phyloP scores from a whole-genome alignment of 2,329 filamentous ascomycete species.

The Amylocarpus encephaloides region DNA sequence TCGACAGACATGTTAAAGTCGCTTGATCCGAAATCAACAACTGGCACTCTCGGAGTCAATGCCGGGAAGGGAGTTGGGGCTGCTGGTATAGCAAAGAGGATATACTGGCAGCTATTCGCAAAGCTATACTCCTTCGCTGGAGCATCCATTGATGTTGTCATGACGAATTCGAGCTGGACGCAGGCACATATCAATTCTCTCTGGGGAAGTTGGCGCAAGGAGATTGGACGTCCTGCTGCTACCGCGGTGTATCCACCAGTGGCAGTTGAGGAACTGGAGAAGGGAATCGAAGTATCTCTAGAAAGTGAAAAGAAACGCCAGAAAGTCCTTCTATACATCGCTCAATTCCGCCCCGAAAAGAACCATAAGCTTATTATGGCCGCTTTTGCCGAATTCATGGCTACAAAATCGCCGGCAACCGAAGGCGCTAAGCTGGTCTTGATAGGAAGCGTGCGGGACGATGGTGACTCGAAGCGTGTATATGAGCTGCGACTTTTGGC shows the following conservation, averaged over 20 bases:
- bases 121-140: constrained; percentile 76
- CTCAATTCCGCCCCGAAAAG: constrained; percentile 96
- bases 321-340: constrained; percentile 80
- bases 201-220: constrained; percentile 59
- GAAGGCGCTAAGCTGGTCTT: constrained; percentile 65
- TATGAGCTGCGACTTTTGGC: constrained; percentile 82
- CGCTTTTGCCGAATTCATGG: constrained; percentile 73
- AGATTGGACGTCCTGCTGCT: constrained; percentile 42
- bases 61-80: constrained; percentile 71
- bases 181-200: constrained; percentile 72
- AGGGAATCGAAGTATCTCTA: constrained; percentile 63
- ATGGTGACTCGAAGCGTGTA: constrained; percentile 71
- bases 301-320: constrained; percentile 64
- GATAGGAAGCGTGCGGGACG: constrained; percentile 86
- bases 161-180: constrained; percentile 98
- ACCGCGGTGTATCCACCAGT: constrained; percentile 86
- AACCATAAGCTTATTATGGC: constrained; percentile 84
- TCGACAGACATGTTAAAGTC: constrained; percentile 95
- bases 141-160: constrained; percentile 80
- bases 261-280: constrained; percentile 76
- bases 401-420: constrained; percentile 45
- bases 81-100: constrained; percentile 64
- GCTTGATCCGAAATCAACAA: constrained; percentile 55
- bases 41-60: constrained; percentile 67
- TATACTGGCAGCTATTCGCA: constrained; percentile 86